Conservation (phyloP, 176 grass and related monocot genomes). For the Eleusine indica region DNA sequence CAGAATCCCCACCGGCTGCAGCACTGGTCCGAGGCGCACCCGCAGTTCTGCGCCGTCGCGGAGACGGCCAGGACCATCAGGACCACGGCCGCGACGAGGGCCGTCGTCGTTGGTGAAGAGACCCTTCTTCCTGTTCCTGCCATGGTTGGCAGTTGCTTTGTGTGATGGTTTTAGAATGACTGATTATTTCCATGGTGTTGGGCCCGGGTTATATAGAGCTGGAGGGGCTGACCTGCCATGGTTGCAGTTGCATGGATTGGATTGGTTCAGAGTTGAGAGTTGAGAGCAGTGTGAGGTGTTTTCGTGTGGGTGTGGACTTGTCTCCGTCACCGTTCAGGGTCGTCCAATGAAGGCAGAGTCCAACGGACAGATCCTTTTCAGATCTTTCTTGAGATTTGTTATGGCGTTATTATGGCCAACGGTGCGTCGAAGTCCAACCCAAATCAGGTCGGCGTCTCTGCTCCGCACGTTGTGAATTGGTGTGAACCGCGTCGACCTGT, state of each 20-base stretch:
- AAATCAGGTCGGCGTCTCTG: not conserved
- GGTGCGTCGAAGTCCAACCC: not conserved
- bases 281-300: not conserved
- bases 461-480: conserved; percentile 5
- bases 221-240: not conserved
- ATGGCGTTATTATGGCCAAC: not conserved
- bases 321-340: not conserved
- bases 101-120: not conserved
- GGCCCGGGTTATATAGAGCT: conserved; percentile 8
- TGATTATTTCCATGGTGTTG: not conserved
- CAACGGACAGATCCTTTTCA: not conserved
- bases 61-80: not conserved
- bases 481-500: conserved; percentile 1
- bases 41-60: conserved; percentile 48
- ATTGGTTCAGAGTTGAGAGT: not conserved
- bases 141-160: no score
- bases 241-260: not conserved
- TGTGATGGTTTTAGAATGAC: not conserved
- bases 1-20: conserved; percentile 66
- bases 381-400: not conserved
- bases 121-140: conserved; percentile 13
- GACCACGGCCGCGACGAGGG: not conserved
- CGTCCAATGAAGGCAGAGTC: conserved; percentile 18
- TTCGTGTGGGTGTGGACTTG: not conserved
- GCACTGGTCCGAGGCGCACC: conserved; percentile 44